Base-by-base conservation (phyloP, 495 filamentous ascomycete genomes). In the Xylaria flabelliformis region DNA sequence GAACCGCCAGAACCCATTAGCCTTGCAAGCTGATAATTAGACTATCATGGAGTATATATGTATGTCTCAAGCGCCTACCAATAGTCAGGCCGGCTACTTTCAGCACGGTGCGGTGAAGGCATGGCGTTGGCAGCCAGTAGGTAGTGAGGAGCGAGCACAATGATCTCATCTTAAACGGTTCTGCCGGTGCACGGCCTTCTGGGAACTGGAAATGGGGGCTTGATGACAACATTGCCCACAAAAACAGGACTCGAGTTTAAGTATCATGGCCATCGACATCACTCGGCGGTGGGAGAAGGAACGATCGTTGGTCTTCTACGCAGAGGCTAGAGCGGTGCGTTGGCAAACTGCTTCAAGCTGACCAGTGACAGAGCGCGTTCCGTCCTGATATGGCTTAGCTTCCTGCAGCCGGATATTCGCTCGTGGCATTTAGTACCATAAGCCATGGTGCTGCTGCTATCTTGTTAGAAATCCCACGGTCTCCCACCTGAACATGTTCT, bases 321-420 rank as follows among this genome's bases (percentile, higher is more conserved):
- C 19, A 53, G 34, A 29, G 64, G 24, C 39, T 64, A 67, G 51
- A 69, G 67, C 13, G 67, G 66, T 72, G 70, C 44, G 70, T 68
- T 72, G 70, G 70, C 70, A 68, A 61, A 17, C 42, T 42, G 41
- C n/a, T 63, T 29, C 59, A 12, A 17, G 61, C 70, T 67, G 55
- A 34, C 70, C 70, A 72, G 70, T 58, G 46, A 64, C 46, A 26
- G 39, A 46, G 21, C 48, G n/a, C 50, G 12, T 13, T 39, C 26
- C 46, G 26, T 58, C 70, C 62, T 15, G 51, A 51, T 24, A 24
- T 19, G 48, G 70, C 24, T 29, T 71, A 71, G 69, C 42, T 21
- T 6, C 56, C 58, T 51, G 41, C 39, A 39, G 48, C 26, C 17
- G 32, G 56, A 39, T 61, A 19, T 39, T 3, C 29, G 32, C 56